Base-by-base conservation (phyloP, 331 rosid genomes). In the Quercus phellos region DNA sequence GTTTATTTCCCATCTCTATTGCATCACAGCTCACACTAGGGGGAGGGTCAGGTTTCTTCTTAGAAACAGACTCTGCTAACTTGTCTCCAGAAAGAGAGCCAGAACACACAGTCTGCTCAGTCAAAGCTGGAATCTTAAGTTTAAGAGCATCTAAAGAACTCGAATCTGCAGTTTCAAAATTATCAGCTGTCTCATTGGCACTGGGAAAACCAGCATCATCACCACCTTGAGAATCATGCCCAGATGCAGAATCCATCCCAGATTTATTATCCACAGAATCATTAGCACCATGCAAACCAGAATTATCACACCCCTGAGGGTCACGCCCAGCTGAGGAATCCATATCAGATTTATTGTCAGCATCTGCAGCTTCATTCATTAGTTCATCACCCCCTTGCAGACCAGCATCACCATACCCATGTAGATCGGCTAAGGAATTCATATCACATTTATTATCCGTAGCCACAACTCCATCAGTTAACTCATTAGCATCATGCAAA, bases 101-200 rank as follows among this genome's bases (percentile, higher is more conserved):
- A 30, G 85, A 83, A 59, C 67, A 56, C 42, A 74, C 10, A 19
- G 82, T 81, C 75, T 72, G 75, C 58, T 61, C 85, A 56, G 75
- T 74, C 74, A 85, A 71, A 70, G 51, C 79, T 38, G 76, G 69
- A 72, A 76, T 70, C 60, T 88, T 74, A 18, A 77, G 74, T 74
- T 90, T 86, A 71, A 80, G 84, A 74, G 88, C 87, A 82, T 88
- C 86, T 72, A 75, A 46, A 43, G 83, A 83, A 78, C 84, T 76
- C 56, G 69, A 13, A 59, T 76, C 77, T 51, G 17, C 60, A 70
- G 64, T 85, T 77, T 81, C 80, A 38, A 59, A 83, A 77, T 79
- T 80, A 27, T 78, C 43, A 46, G 63, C 71, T 75, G 29, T 61
- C n/a, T 61, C 68, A 61, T 61, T 61, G 68, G 68, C 68, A 56